Evolutionary conservation across 139 green algal genomes (phyloP).

Genomic region (Nannochloris sp.): DNA sequence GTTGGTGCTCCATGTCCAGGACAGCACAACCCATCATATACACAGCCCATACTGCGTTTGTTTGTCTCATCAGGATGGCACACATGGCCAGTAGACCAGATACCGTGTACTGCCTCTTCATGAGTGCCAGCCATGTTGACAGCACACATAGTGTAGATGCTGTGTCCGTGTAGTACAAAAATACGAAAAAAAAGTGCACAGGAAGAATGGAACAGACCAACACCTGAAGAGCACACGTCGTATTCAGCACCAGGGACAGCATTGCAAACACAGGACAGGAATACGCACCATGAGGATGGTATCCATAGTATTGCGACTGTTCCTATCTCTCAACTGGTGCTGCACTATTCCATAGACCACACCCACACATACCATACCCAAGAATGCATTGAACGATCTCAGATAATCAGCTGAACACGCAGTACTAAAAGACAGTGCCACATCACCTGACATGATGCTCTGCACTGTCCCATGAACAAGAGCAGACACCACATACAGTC

Average conservation of each 20-base stretch:
- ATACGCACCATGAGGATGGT: too few relatives aligned
- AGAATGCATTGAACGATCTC: too few relatives aligned
- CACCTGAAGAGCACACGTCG: conserved; percentile 17
- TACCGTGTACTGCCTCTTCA: conserved; percentile 3
- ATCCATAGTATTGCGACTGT: too few relatives aligned
- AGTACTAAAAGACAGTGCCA: background rate
- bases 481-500: conserved; percentile 67
- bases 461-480: background rate
- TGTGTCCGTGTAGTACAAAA: conserved; percentile 91
- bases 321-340: too few relatives aligned
- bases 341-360: too few relatives aligned
- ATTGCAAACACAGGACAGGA: too few relatives aligned
- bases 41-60: conserved; percentile 82
- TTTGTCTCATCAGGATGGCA: conserved; percentile 75
- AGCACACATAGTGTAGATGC: conserved; percentile 56
- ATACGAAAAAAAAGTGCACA: conserved; percentile 81
- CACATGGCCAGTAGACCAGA: conserved; percentile 27
- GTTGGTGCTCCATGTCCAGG: background rate
- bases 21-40: conserved; percentile 38
- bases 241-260: background rate
- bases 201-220: conserved; percentile 45
- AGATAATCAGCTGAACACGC: background rate
- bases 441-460: background rate
- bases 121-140: conserved; percentile 27
- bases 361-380: too few relatives aligned